A percentile compares a stretch with the other conserved stretches of the same genome.
Evolutionary conservation across 805 yeast genomes (phyloP).

Genomic region (Candida silvicultrix): DNA sequence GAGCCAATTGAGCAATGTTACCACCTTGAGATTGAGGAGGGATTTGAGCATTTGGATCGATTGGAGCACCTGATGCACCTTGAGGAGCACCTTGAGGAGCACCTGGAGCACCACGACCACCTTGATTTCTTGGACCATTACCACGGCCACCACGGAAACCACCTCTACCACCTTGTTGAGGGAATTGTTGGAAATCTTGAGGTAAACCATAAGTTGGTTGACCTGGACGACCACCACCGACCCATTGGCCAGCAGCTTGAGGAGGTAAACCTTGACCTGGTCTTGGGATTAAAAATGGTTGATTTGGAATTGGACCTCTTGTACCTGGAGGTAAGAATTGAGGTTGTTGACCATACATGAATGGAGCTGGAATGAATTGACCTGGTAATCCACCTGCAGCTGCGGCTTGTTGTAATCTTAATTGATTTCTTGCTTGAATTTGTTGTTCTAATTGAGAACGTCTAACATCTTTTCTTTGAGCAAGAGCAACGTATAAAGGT

Average conservation of each 20-base stretch:
- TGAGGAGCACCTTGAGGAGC: no score
- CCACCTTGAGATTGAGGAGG: slow-evolving; percentile 14
- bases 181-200: slow-evolving; percentile 36
- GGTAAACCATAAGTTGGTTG: slow-evolving; percentile 86
- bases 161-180: slow-evolving; percentile 41
- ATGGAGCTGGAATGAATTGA: slow-evolving; percentile 73
- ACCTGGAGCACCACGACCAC: slow-evolving; percentile 7
- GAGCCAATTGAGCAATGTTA: slow-evolving; percentile 43
- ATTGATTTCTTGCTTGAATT: slow-evolving; percentile 95
- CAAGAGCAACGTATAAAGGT: slow-evolving; percentile 97
- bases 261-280: slow-evolving; percentile 56
- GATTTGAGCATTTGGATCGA: slow-evolving; percentile 10
- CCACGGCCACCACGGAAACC: slow-evolving; percentile 41
- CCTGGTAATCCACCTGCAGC: slow-evolving; percentile 70
- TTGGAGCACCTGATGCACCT: slow-evolving; percentile 15
- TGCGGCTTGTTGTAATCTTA: slow-evolving; percentile 97
- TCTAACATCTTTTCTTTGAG: slow-evolving; percentile 98
- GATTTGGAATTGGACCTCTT: slow-evolving; percentile 82
- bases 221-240: slow-evolving; percentile 47
- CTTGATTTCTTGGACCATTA: slow-evolving; percentile 33
- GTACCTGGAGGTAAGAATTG: slow-evolving; percentile 80
- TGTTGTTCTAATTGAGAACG: slow-evolving; percentile 96
- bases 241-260: slow-evolving; percentile 56
- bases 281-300: slow-evolving; percentile 73
- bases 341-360: slow-evolving; percentile 67